Percentiles rank a stretch among this genome's conserved stretches.
Conservation (phyloP, 2,329 filamentous ascomycete species). For the Penicillium sp. region DNA sequence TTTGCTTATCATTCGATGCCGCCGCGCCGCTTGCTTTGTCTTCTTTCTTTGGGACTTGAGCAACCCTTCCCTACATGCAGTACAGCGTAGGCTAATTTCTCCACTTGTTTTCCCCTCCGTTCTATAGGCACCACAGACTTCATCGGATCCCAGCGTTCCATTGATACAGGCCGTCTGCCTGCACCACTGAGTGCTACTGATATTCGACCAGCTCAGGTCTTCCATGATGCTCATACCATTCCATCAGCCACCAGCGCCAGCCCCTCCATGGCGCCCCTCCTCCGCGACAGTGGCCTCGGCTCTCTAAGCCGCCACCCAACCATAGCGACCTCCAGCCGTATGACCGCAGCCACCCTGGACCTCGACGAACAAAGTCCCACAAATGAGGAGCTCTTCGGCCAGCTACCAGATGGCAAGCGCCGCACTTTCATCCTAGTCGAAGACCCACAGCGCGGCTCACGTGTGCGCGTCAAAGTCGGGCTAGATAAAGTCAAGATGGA, state of each 20-base stretch:
- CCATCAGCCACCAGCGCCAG: conserved; percentile 53
- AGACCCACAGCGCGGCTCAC: conserved; percentile 75
- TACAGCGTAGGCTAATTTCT: conserved; percentile 46
- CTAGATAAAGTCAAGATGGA: conserved; percentile 92
- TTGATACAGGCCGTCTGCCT: conserved; percentile 51
- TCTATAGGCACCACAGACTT: conserved; percentile 42
- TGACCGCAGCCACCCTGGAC: conserved; percentile 21
- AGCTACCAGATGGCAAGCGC: conserved; percentile 84
- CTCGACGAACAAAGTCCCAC: conserved; percentile 32
- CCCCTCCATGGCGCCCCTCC: conserved; percentile 63
- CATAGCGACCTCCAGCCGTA: conserved; percentile 34
- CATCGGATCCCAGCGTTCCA: conserved; percentile 60
- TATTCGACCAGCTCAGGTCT: conserved; percentile 71
- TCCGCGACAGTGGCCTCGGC: conserved; percentile 57
- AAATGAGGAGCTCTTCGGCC: conserved; percentile 75
- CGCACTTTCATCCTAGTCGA: conserved; percentile 97
- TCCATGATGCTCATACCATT: conserved; percentile 68
- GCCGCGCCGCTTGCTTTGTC: conserved; percentile 17
- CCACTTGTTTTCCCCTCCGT: conserved; percentile 20
- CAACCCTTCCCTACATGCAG: conserved; percentile 18
- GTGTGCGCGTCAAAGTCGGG: conserved; percentile 85
- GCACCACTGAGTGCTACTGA: conserved; percentile 62
- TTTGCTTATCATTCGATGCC: conserved; percentile 19
- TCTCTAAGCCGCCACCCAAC: conserved; percentile 34
- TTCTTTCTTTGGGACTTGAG: conserved; percentile 16